These are phyloP conservation scores for Blumeria graminis DNA, from an alignment of 2,329 filamentous ascomycete species.

Conservation along the genomic window DNA sequence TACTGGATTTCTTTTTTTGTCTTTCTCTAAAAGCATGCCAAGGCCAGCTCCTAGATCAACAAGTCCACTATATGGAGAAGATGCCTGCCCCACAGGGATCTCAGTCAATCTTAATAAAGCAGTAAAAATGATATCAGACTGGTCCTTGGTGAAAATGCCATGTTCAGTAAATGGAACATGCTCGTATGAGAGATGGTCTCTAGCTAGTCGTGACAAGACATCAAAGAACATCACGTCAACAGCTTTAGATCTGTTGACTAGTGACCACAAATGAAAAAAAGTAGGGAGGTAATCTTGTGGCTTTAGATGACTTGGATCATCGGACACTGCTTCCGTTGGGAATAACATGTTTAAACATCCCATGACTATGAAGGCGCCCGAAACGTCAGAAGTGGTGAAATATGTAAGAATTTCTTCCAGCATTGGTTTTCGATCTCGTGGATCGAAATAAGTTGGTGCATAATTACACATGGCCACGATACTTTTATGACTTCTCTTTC, in stretches of 20 bases:
- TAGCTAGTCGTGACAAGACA: constrained; percentile 62
- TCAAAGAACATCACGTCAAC: constrained; percentile 79
- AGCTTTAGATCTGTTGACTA: constrained; percentile 69
- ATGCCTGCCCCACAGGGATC: constrained; percentile 89
- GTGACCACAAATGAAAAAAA: constrained; percentile 88
- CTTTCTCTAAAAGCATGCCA: constrained; percentile 70
- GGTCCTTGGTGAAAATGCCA: constrained; percentile 79
- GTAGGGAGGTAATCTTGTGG: constrained; percentile 79
- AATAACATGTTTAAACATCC: constrained; percentile 70
- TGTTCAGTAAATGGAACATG: constrained; percentile 64
- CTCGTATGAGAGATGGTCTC: constrained; percentile 53
- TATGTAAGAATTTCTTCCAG: constrained; percentile 59
- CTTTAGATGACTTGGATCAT: constrained; percentile 48
- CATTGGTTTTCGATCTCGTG: constrained; percentile 59
- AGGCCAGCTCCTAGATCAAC: constrained; percentile 68
- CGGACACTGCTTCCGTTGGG: constrained; percentile 57
- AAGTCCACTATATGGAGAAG: constrained; percentile 60
- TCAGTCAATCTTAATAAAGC: constrained; percentile 72
- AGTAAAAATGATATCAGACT: constrained; percentile 82
- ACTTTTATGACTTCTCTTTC: constrained; percentile 32
- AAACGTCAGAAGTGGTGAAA: constrained; percentile 81
- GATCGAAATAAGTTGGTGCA: constrained; percentile 79
- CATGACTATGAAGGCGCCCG: constrained; percentile 81
- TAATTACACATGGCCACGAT: constrained; percentile 78
- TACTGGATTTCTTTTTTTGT: constrained; percentile 77